Evolutionary conservation across 129 eudicot species (phyloP).

Genomic region (Centella asiatica): DNA sequence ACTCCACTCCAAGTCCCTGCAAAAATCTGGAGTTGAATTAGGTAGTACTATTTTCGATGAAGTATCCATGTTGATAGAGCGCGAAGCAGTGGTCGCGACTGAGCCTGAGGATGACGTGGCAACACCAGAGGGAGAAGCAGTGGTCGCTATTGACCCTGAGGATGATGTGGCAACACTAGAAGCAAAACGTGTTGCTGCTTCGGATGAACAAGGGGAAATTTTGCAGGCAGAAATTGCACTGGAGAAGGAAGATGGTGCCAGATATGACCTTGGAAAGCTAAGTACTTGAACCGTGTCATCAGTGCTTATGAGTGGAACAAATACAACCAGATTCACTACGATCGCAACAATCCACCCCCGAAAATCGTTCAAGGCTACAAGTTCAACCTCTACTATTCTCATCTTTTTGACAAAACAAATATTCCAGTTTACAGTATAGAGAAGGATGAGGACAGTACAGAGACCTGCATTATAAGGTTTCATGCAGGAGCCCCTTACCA

Average conservation of each 20-base stretch:
- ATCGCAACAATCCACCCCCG: constrained; percentile 97
- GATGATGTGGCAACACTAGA: constrained; percentile 90
- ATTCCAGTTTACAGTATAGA: constrained; percentile 83
- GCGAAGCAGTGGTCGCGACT: constrained; percentile 84
- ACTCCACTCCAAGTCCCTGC: too few relatives aligned
- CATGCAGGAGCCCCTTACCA: background rate
- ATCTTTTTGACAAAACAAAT: constrained; percentile 80
- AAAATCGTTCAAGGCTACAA: constrained; percentile 97
- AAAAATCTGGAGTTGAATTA: too few relatives aligned
- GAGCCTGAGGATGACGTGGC: constrained; percentile 97
- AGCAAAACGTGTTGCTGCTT: constrained; percentile 55
- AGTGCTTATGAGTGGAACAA: constrained; percentile 99
- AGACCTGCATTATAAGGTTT: constrained; percentile 12
- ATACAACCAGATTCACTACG: constrained; percentile 95
- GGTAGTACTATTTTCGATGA: background rate
- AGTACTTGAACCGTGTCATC: constrained; percentile 92
- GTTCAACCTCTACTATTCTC: constrained; percentile 86
- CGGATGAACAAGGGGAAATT: constrained; percentile 79
- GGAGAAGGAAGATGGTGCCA: constrained; percentile 98
- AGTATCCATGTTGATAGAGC: constrained; percentile 66
- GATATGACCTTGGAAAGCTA: constrained; percentile 95
- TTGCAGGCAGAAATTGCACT: constrained; percentile 61
- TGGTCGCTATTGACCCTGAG: constrained; percentile 93
- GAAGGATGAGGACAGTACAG: constrained; percentile 91
- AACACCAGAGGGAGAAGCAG: constrained; percentile 68